Percentiles rank a stretch among this genome's conserved stretches.
Evolutionary conservation across 768 basidiomycete species (phyloP).

Genomic region (Suillus brevipes): DNA sequence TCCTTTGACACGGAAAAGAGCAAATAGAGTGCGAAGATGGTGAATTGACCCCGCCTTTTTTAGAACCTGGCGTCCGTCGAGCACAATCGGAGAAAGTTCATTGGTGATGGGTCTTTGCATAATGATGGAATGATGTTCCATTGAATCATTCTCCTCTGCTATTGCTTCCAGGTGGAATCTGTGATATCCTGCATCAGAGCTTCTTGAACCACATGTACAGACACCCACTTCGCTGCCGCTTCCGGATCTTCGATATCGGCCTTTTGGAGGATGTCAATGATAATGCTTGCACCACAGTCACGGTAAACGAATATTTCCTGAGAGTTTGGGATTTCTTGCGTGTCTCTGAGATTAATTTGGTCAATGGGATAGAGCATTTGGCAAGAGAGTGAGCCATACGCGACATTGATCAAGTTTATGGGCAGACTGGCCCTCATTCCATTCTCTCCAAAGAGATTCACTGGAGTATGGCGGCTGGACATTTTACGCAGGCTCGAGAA

Average conservation of each 20-base stretch:
- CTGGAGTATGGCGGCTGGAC: background rate
- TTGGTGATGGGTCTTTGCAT: slow-evolving; percentile 30
- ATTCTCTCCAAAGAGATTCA: slow-evolving; percentile 76
- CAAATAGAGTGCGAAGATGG: slow-evolving; percentile 48
- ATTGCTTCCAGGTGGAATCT: slow-evolving; percentile 92
- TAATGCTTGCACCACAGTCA: slow-evolving; percentile 66
- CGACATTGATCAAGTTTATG: slow-evolving; percentile 69
- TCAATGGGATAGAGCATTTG: background rate
- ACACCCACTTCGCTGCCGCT: slow-evolving; percentile 59
- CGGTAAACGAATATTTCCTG: slow-evolving; percentile 90
- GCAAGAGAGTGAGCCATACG: slow-evolving; percentile 46
- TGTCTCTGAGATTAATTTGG: slow-evolving; percentile 37
- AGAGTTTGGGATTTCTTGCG: slow-evolving; percentile 89
- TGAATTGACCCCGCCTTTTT: slow-evolving; percentile 65
- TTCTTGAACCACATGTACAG: background rate
- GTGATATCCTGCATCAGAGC: slow-evolving; percentile 14
- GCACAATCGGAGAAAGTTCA: slow-evolving; percentile 60
- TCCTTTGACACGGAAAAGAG: slow-evolving; percentile 72
- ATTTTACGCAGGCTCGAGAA: slow-evolving; percentile 1
- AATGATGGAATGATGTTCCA: slow-evolving; percentile 7
- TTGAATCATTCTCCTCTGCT: slow-evolving; percentile 87
- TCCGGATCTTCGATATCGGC: slow-evolving; percentile 58
- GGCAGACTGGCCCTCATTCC: slow-evolving; percentile 64
- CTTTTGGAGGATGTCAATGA: slow-evolving; percentile 81
- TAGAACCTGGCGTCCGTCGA: slow-evolving; percentile 70